phyloP scores from a whole-genome alignment of 805 yeast genomes.

The Saccharomycopsis microspora region DNA sequence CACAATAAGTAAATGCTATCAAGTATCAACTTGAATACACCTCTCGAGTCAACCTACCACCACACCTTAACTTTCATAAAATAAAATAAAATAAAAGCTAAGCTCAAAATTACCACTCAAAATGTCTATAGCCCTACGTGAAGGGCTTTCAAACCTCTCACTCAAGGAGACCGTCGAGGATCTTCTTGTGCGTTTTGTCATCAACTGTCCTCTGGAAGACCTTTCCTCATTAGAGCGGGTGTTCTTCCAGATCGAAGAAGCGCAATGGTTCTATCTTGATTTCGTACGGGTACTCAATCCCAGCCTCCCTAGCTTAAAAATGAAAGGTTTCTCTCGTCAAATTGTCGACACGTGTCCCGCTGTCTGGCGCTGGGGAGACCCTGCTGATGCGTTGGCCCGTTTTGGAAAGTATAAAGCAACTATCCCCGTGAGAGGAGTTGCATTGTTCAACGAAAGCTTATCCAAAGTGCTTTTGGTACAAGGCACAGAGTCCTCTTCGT shows the following conservation, averaged over 20 bases:
- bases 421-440: slow-evolving; percentile 96
- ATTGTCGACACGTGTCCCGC: slow-evolving; percentile 62
- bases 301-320: slow-evolving; percentile 60
- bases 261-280: slow-evolving; percentile 95
- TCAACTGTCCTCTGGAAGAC: slow-evolving; percentile 89
- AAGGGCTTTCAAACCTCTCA: slow-evolving; percentile 49
- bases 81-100: background rate
- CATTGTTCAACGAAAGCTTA: slow-evolving; percentile 61
- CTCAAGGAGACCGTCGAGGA: slow-evolving; percentile 74
- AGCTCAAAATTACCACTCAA: background rate
- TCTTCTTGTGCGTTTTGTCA: slow-evolving; percentile 75
- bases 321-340: slow-evolving; percentile 62
- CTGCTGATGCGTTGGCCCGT: slow-evolving; percentile 59
- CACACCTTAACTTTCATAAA: background rate
- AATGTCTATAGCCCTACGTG: slow-evolving; percentile 51
- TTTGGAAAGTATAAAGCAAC: slow-evolving; percentile 79
- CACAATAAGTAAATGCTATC: no score
- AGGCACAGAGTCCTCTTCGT: slow-evolving; percentile 70
- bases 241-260: slow-evolving; percentile 92
- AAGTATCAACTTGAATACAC: background rate
- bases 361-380: slow-evolving; percentile 77
- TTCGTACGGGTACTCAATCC: slow-evolving; percentile 66
- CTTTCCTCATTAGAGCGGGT: slow-evolving; percentile 66
- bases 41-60: background rate
- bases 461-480: slow-evolving; percentile 69